A percentile compares a stretch with the other conserved stretches of the same genome.
phyloP scores from a whole-genome alignment of 2,329 filamentous ascomycete species.

The Colletotrichum musicola region DNA sequence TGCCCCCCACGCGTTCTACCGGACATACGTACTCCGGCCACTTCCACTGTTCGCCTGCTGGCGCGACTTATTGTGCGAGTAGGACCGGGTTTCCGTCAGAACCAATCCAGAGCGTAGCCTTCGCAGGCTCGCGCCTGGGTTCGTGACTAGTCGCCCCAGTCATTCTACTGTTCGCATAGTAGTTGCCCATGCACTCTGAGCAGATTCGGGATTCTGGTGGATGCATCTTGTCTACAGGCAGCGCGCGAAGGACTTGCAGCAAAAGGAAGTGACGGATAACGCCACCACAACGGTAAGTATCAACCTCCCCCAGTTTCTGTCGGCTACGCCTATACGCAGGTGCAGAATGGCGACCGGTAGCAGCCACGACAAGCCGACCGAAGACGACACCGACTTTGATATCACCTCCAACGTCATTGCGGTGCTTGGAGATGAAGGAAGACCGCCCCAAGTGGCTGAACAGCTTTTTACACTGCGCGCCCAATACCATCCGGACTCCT shows the following conservation, averaged over 20 bases:
- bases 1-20: background rate
- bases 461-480: slow-evolving; percentile 2
- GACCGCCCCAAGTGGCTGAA: background rate
- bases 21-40: background rate
- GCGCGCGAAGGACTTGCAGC: background rate
- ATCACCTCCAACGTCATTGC: background rate
- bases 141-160: slow-evolving; percentile 18
- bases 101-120: background rate
- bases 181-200: slow-evolving; percentile 18
- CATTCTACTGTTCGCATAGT: slow-evolving; percentile 26
- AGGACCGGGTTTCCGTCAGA: slow-evolving; percentile 5
- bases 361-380: background rate
- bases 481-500: background rate
- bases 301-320: background rate
- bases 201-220: background rate
- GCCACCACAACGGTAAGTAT: slow-evolving; percentile 8
- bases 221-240: background rate
- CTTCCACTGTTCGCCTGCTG: slow-evolving; percentile 13
- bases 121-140: slow-evolving; percentile 2
- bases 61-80: slow-evolving; percentile 17
- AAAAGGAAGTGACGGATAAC: background rate
- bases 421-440: slow-evolving; percentile 15
- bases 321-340: background rate
- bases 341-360: background rate
- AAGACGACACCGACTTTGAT: background rate